Conservation (phyloP, 116 monocot genomes). For the Thalassia testudinum region DNA sequence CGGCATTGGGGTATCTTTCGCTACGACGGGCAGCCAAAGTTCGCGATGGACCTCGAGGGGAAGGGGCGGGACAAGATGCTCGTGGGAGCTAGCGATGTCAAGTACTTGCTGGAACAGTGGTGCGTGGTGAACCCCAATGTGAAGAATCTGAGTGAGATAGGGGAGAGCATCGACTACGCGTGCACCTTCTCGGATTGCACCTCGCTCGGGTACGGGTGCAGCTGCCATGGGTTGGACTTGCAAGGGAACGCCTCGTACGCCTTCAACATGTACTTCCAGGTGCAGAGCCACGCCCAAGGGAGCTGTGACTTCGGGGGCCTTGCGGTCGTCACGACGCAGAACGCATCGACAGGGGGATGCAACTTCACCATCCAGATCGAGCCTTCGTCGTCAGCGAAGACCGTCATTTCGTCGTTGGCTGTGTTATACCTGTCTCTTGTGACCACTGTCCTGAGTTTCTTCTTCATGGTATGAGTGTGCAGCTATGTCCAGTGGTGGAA, state of each 20-base stretch:
- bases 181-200: constrained; percentile 44
- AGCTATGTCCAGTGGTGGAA: too few relatives aligned
- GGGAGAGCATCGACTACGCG: constrained; percentile 17
- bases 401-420: too few relatives aligned
- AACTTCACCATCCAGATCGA: constrained; percentile 15
- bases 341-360: constrained; percentile 9
- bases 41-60: constrained; percentile 18
- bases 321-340: constrained; percentile 17
- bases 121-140: constrained; percentile 25
- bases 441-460: too few relatives aligned
- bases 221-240: constrained; percentile 27
- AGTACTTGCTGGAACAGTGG: constrained; percentile 21
- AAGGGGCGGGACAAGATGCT: constrained; percentile 15
- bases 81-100: constrained; percentile 12
- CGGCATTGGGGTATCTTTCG: constrained; percentile 44
- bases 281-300: constrained; percentile 15
- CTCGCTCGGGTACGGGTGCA: constrained; percentile 28
- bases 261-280: constrained; percentile 44
- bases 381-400: too few relatives aligned
- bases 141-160: constrained; percentile 9
- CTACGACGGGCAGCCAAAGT: constrained; percentile 47
- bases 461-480: too few relatives aligned
- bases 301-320: constrained; percentile 31
- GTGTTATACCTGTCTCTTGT: too few relatives aligned
- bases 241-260: constrained; percentile 39